These are phyloP conservation scores for Alternaria infectoria DNA, from an alignment of 2,329 filamentous ascomycete species.

Conservation along the genomic window DNA sequence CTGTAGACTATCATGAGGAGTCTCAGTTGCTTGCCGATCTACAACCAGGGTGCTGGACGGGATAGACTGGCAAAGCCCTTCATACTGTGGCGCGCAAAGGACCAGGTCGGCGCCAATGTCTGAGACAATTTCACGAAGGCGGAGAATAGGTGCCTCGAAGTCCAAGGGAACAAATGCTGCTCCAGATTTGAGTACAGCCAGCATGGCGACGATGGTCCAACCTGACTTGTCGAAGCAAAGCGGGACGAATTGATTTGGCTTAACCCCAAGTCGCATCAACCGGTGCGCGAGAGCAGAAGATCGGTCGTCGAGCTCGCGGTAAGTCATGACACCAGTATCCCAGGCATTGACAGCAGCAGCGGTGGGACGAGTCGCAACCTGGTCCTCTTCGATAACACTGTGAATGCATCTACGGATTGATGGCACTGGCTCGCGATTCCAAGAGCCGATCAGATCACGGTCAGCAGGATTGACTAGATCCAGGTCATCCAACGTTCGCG, in stretches of 20 bases:
- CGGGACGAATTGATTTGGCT: slow-evolving; percentile 35
- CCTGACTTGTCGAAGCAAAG: slow-evolving; percentile 48
- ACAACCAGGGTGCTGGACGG: slow-evolving; percentile 32
- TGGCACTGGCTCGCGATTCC: slow-evolving; percentile 35
- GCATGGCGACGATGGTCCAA: slow-evolving; percentile 44
- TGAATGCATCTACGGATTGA: slow-evolving; percentile 39
- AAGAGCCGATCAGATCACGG: slow-evolving; percentile 22
- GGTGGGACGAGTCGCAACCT: slow-evolving; percentile 22
- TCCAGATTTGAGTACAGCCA: slow-evolving; percentile 47
- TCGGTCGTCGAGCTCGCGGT: slow-evolving; percentile 36
- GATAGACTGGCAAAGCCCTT: slow-evolving; percentile 32
- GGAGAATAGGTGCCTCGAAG: slow-evolving; percentile 43
- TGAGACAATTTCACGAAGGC: slow-evolving; percentile 45
- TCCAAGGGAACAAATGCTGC: slow-evolving; percentile 48
- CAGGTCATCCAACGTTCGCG: slow-evolving; percentile 22
- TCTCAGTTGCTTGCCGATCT: slow-evolving; percentile 52
- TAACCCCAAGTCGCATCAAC: slow-evolving; percentile 32
- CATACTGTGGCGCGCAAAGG: slow-evolving; percentile 34
- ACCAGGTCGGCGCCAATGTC: slow-evolving; percentile 40
- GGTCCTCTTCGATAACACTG: slow-evolving; percentile 33
- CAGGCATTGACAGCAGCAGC: slow-evolving; percentile 37
- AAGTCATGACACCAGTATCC: slow-evolving; percentile 35
- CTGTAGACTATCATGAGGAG: slow-evolving; percentile 37
- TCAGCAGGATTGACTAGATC: slow-evolving; percentile 31
- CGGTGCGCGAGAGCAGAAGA: slow-evolving; percentile 33